phyloP scores from a whole-genome alignment of 495 filamentous ascomycete species.

The Darksidea phi region DNA sequence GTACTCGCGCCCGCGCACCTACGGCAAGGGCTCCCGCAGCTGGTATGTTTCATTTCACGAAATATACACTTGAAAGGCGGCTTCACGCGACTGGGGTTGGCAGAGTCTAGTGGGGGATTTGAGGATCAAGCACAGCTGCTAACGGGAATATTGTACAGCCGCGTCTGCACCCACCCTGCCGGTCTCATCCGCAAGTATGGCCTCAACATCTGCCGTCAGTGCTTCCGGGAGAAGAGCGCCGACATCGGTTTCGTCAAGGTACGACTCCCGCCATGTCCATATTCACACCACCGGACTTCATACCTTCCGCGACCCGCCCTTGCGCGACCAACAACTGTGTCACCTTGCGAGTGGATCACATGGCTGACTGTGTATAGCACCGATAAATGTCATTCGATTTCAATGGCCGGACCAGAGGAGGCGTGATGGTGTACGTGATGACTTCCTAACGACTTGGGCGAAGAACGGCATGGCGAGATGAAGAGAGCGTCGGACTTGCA shows the following conservation, averaged over 20 bases:
- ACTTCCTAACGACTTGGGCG: slow-evolving; percentile 7
- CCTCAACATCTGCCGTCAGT: slow-evolving; percentile 99
- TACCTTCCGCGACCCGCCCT: not conserved
- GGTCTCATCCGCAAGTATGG: slow-evolving; percentile 99
- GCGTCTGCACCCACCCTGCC: slow-evolving; percentile 90
- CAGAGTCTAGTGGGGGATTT: not conserved
- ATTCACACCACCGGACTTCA: not conserved
- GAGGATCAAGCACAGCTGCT: slow-evolving; percentile 10
- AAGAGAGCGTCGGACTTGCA: slow-evolving; percentile 16
- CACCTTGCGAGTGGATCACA: not conserved
- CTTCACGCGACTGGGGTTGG: not conserved
- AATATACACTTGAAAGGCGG: not conserved
- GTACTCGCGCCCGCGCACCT: slow-evolving; percentile 95
- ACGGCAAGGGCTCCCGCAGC: slow-evolving; percentile 88
- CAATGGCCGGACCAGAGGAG: not conserved
- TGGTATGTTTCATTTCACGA: slow-evolving; percentile 61
- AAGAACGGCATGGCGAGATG: slow-evolving; percentile 1
- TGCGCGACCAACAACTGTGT: no score
- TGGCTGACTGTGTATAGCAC: slow-evolving; percentile 21
- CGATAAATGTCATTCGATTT: slow-evolving; percentile 24
- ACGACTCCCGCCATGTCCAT: slow-evolving; percentile 37
- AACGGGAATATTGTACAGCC: slow-evolving; percentile 56
- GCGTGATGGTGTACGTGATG: slow-evolving; percentile 13
- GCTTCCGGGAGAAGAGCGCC: slow-evolving; percentile 94
- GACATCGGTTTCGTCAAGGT: slow-evolving; percentile 99